Base-by-base conservation (phyloP, 108 stramenopile species). In the Skeletonema tropicum region DNA sequence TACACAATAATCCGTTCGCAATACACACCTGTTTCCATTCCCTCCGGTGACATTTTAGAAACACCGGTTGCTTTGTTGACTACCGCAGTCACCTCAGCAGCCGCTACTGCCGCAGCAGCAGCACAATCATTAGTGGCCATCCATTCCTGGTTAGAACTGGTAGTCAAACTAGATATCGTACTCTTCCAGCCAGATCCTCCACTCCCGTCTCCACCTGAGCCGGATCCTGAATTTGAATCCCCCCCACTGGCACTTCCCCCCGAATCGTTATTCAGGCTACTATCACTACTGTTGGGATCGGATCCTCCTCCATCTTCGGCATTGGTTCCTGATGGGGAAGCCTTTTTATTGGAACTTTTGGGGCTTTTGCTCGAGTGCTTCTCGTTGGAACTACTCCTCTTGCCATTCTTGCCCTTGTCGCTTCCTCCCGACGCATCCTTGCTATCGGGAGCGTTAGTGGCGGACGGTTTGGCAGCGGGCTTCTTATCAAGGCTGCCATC, bases 71-170 rank as follows among this genome's bases (percentile, higher is more conserved):
- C 21, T 23, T 55, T 55, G 52, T 55, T 55, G 45, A 38, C 42
- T 15, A 13, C 65, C n/a, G 42, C 65, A 26, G 19, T 26, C 30
- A 17, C 41, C 31, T 52, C 49, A 12, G 55, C 13, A 35, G 68
- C 49, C n/a, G 55, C 14, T 30, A 36, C 23, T 12, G 35, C 31
- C 55, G 33, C 48, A 48, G 26, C 66, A 10, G 31, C 66, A 45
- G 38, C 36, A 38, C 6, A 33, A 2, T 79, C 66, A 39, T 68
- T 59, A 25, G 77, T 61, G 1, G 68, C 72, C 72, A 80, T 68
- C 79, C 79, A 80, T 39, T 70, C 79, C 62, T 73, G 76, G 59
- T 82, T 82, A 36, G 80, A 82, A 55, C 80, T 82, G 15, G 76
- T 82, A n/a, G 80, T 82, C 35, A 82, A 61, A 67, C 75, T 82